phyloP scores from a whole-genome alignment of 2,329 filamentous ascomycete genomes.

The Ophiostoma sp. region DNA sequence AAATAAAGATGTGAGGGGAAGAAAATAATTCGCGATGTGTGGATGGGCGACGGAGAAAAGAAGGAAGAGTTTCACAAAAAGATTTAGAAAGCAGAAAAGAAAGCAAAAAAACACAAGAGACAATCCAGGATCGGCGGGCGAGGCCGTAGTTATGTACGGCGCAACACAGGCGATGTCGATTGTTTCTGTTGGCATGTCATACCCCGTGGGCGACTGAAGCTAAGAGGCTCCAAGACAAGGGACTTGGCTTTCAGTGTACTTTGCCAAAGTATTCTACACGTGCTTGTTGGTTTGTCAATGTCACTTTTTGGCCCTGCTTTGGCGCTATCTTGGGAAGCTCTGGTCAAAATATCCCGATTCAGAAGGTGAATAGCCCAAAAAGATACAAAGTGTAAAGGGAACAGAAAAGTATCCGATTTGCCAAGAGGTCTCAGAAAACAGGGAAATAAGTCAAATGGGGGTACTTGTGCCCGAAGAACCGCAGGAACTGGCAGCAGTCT shows the following conservation, averaged over 20 bases:
- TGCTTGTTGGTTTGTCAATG: background rate
- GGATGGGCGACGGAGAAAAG: background rate
- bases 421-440: background rate
- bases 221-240: background rate
- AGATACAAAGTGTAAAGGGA: background rate
- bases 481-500: background rate
- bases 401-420: background rate
- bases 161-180: background rate
- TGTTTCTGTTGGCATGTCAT: background rate
- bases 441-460: slow-evolving; percentile 3
- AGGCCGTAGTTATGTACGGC: background rate
- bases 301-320: background rate
- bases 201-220: background rate
- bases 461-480: background rate
- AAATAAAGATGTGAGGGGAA: slow-evolving; percentile 1
- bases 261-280: background rate
- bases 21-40: background rate
- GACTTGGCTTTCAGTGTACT: background rate
- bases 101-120: background rate
- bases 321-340: background rate
- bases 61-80: background rate
- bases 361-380: slow-evolving; percentile 7
- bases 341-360: background rate
- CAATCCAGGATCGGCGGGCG: background rate
- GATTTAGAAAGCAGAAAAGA: background rate